Conservation (phyloP, 1,139 yeast genomes). For the Sugiyamaella sp. region DNA sequence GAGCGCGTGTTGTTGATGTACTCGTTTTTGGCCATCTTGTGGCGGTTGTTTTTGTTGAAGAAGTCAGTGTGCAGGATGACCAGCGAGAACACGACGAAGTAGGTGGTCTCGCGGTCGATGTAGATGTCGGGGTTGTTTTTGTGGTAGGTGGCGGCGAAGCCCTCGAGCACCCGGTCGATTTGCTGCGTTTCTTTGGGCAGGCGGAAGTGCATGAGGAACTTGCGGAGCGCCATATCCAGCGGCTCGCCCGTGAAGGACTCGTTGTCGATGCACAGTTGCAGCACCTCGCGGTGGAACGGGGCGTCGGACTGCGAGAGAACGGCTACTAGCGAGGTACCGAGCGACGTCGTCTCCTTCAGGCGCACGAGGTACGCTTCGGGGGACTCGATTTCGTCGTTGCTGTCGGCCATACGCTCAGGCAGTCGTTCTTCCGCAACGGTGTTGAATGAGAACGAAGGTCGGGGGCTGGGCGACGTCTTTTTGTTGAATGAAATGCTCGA, state of each 20-base stretch:
- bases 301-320: slow-evolving; percentile 46
- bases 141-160: slow-evolving; percentile 55
- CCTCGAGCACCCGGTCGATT: slow-evolving; percentile 62
- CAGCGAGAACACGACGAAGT: slow-evolving; percentile 60
- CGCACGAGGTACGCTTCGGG: slow-evolving; percentile 44
- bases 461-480: slow-evolving; percentile 15
- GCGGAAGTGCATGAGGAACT: slow-evolving; percentile 56
- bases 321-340: slow-evolving; percentile 45
- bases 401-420: slow-evolving; percentile 40
- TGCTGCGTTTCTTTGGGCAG: slow-evolving; percentile 73
- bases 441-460: slow-evolving; percentile 13
- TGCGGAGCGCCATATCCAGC: slow-evolving; percentile 62
- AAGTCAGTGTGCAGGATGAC: slow-evolving; percentile 70
- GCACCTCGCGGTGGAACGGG: slow-evolving; percentile 43
- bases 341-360: slow-evolving; percentile 40
- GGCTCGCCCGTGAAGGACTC: slow-evolving; percentile 58
- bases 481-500: slow-evolving; percentile 9
- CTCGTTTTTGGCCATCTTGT: slow-evolving; percentile 63
- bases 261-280: slow-evolving; percentile 44
- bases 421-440: neutral
- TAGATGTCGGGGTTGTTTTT: slow-evolving; percentile 47
- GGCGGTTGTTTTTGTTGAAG: slow-evolving; percentile 64
- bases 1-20: slow-evolving; percentile 54
- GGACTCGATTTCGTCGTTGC: slow-evolving; percentile 39
- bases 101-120: slow-evolving; percentile 53